These are phyloP conservation scores for Mycena rebaudengoi DNA, from an alignment of 768 basidiomycete species.

Conservation along the genomic window DNA sequence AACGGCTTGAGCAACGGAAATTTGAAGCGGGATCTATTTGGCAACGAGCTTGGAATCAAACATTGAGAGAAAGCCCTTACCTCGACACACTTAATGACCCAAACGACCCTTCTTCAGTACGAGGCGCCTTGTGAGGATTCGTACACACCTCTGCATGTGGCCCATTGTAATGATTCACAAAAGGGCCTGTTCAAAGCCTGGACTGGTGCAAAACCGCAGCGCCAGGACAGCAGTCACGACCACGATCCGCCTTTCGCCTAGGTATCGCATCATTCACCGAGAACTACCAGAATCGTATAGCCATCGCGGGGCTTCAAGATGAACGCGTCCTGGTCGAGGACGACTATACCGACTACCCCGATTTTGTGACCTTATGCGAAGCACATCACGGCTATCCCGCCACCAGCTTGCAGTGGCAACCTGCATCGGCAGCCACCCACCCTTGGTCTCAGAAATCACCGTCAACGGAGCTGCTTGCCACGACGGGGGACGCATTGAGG, in stretches of 20 bases:
- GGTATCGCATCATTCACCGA: constrained; percentile 88
- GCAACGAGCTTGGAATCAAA: background rate
- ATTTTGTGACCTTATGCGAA: constrained; percentile 88
- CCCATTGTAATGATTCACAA: constrained; percentile 18
- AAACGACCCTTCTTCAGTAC: constrained; percentile 80
- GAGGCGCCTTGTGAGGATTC: constrained; percentile 81
- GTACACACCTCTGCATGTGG: background rate
- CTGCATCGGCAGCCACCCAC: constrained; percentile 68
- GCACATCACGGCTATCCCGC: constrained; percentile 92
- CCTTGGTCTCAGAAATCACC: constrained; percentile 75
- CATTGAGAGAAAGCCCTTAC: background rate
- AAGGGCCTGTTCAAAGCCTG: constrained; percentile 87
- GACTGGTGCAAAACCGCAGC: constrained; percentile 90
- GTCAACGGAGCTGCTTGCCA: constrained; percentile 85
- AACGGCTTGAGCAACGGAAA: background rate
- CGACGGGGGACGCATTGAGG: constrained; percentile 91
- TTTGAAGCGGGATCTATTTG: background rate
- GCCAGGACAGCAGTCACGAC: constrained; percentile 76
- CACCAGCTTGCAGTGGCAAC: constrained; percentile 94
- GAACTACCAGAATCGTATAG: constrained; percentile 84
- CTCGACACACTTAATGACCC: constrained; percentile 53
- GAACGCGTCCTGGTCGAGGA: constrained; percentile 90
- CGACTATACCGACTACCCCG: constrained; percentile 82
- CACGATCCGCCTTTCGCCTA: constrained; percentile 82
- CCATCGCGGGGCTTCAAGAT: constrained; percentile 81